phyloP scores from a whole-genome alignment of 2,329 filamentous ascomycete genomes.

The Niveomyces coronatus region DNA sequence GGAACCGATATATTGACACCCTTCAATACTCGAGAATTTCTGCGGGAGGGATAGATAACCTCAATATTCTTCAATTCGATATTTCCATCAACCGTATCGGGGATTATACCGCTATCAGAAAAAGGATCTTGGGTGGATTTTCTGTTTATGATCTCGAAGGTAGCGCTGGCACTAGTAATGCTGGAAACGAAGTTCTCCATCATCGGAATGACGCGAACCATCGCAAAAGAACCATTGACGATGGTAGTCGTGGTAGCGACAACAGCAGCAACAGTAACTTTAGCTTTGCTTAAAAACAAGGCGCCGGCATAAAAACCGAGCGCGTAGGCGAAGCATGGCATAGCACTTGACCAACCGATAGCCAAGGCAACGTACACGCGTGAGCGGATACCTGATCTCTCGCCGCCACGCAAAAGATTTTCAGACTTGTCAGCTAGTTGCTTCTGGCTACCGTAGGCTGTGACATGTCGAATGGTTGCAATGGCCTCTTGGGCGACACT shows the following conservation, averaged over 20 bases:
- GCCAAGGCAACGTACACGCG: slow-evolving; percentile 59
- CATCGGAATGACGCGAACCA: slow-evolving; percentile 71
- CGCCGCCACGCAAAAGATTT: slow-evolving; percentile 53
- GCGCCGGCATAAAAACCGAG: slow-evolving; percentile 73
- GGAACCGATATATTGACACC: slow-evolving; percentile 27
- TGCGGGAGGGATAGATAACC: slow-evolving; percentile 42
- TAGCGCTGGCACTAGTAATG: slow-evolving; percentile 70
- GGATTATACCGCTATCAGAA: slow-evolving; percentile 19
- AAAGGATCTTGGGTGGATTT: slow-evolving; percentile 54
- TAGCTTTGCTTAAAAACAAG: slow-evolving; percentile 51
- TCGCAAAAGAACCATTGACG: slow-evolving; percentile 72
- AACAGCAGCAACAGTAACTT: slow-evolving; percentile 54
- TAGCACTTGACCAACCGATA: slow-evolving; percentile 67
- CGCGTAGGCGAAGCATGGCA: slow-evolving; percentile 66
- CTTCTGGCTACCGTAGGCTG: slow-evolving; percentile 78
- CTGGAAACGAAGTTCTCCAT: slow-evolving; percentile 66
- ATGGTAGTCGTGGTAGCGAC: slow-evolving; percentile 71
- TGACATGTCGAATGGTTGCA: slow-evolving; percentile 72
- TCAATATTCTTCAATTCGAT: slow-evolving; percentile 32
- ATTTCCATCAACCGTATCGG: slow-evolving; percentile 18
- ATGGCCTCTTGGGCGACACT: slow-evolving; percentile 79
- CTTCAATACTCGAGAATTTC: slow-evolving; percentile 29
- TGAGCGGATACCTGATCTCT: slow-evolving; percentile 57
- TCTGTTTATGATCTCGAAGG: slow-evolving; percentile 73
- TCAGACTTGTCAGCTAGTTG: slow-evolving; percentile 71